Evolutionary conservation across 306 rosid genomes (phyloP), one percentile per base, ranked within the genome.

Genomic region (Hippophae rhamnoides): DNA sequence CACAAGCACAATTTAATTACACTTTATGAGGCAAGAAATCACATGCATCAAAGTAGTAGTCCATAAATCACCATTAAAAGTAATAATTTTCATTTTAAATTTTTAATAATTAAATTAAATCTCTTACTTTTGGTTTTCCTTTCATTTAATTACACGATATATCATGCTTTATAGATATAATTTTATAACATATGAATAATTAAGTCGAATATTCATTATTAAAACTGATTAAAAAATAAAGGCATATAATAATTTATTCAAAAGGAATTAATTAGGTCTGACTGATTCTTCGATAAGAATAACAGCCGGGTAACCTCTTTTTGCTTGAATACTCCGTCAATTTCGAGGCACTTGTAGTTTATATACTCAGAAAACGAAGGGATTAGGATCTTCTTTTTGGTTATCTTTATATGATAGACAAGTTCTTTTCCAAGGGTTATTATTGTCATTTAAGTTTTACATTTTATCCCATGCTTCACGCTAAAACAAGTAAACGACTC

Each of bases 211-310:
- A 13, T 8, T 52, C 25, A 18, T 10, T 40, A 18, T 7, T 13
- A 13, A 43, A 53, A 5, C 6, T 4, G 47, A 38, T 9, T 31
- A 52, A 48, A n/a, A 40, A 11, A 38, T 48, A 52, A 52, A 47
- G 41, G 9, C 41, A 44, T 45, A 47, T 27, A 56, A 26, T 45
- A 18, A 68, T 55, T 56, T 47, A 68, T 62, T 58, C 3, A 31
- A 31, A 31, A 31, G 38, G 38, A 31, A 31, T 31, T 31, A 57
- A 43, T 57, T 25, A 63, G 66, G 45, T 73, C 81, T 75, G 83
- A 80, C 78, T 43, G 73, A 78, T 82, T 85, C 89, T 79, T 85
- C 67, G 47, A 69, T 74, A 66, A 64, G 72, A 68, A 72, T 72
- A 49, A 50, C 70, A 40, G 61, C 74, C 52, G 51, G 48, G 41